Evolutionary conservation across 2,329 filamentous ascomycete species (phyloP).

Genomic region (Colletotrichum tamarilloi): DNA sequence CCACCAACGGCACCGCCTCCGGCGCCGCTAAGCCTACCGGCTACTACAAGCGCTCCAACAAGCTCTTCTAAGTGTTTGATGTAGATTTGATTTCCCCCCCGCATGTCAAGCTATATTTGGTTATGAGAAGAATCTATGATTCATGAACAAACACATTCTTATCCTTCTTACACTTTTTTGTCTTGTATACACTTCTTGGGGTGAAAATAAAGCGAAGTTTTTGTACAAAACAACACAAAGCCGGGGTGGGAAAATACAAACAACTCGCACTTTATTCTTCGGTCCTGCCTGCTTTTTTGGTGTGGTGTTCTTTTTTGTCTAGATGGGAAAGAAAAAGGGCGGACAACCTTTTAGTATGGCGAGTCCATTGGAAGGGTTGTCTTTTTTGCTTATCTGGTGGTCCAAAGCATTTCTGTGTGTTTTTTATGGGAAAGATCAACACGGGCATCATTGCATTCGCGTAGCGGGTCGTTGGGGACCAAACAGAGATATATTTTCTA

Average conservation of each 20-base stretch:
- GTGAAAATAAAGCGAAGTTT: conserved; percentile 27
- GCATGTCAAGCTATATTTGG: conserved; percentile 33
- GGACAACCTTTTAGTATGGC: background rate
- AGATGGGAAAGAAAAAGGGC: background rate
- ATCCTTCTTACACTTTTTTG: conserved; percentile 17
- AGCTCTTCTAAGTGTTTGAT: conserved; percentile 35
- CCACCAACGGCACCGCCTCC: conserved; percentile 52
- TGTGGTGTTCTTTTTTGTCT: background rate
- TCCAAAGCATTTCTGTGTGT: background rate
- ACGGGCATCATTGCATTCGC: conserved; percentile 13
- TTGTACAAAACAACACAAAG: background rate
- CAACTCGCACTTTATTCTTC: background rate
- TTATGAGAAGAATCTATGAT: conserved; percentile 37
- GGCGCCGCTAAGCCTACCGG: conserved; percentile 49
- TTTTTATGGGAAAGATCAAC: conserved; percentile 1
- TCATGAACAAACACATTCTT: conserved; percentile 33
- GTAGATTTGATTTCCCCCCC: conserved; percentile 33
- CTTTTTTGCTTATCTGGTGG: background rate
- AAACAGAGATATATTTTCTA: background rate
- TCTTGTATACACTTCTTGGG: conserved; percentile 25
- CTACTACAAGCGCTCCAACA: conserved; percentile 43
- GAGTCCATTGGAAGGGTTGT: background rate
- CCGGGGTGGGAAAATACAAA: background rate
- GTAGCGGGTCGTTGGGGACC: conserved; percentile 10
- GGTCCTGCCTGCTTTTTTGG: background rate